Conservation (phyloP, 164 flowering plant genomes). For the Tetrastigma voinierianum region DNA sequence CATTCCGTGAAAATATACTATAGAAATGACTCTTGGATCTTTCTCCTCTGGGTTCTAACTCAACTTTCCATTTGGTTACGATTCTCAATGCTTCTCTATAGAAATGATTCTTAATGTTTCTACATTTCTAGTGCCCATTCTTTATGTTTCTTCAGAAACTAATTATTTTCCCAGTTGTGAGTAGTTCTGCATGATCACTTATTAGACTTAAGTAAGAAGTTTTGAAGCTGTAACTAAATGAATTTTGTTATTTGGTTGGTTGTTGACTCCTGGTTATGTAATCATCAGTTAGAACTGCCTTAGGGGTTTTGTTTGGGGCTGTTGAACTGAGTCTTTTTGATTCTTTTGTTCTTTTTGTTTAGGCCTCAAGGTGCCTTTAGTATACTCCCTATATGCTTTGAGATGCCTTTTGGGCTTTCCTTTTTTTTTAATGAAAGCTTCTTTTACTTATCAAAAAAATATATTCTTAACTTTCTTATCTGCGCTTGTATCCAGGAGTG, state of each 20-base stretch:
- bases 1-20: too few relatives aligned
- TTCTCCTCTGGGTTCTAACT: not conserved
- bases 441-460: too few relatives aligned
- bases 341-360: too few relatives aligned
- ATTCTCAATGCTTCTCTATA: not conserved
- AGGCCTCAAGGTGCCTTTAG: too few relatives aligned
- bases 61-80: not conserved
- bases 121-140: not conserved
- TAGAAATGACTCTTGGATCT: too few relatives aligned
- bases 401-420: too few relatives aligned
- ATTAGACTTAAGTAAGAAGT: not conserved
- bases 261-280: too few relatives aligned
- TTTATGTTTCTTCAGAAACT: not conserved
- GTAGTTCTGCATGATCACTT: not conserved
- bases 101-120: not conserved
- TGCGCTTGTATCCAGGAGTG: conserved; percentile 49
- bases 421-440: too few relatives aligned
- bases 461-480: not conserved
- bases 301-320: too few relatives aligned
- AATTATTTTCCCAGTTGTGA: not conserved
- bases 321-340: too few relatives aligned
- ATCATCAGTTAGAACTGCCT: too few relatives aligned
- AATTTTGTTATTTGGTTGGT: not conserved
- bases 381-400: too few relatives aligned
- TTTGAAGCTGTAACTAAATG: not conserved